Percentiles rank a stretch among this genome's conserved stretches.
phyloP scores from a whole-genome alignment of 768 basidiomycete species.

The Tylopilus balloui region DNA sequence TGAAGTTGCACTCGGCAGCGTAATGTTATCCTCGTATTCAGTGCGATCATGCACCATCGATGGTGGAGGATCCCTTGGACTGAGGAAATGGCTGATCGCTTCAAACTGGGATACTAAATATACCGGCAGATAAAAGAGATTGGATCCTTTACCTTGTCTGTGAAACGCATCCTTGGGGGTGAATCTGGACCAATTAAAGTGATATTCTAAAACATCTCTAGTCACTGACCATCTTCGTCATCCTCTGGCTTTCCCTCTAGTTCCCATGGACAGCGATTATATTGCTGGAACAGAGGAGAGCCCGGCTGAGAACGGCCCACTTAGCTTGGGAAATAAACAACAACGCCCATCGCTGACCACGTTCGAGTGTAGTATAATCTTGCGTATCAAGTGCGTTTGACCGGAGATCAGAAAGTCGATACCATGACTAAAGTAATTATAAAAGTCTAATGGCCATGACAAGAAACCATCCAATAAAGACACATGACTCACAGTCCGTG shows the following conservation, averaged over 20 bases:
- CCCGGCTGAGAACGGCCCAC: constrained; percentile 55
- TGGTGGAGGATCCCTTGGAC: constrained; percentile 67
- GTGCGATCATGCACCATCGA: constrained; percentile 80
- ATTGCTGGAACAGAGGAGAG: constrained; percentile 82
- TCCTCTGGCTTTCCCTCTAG: constrained; percentile 77
- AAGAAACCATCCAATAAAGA: background rate
- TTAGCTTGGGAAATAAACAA: background rate
- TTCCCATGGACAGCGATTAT: constrained; percentile 90
- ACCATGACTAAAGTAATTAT: constrained; percentile 91
- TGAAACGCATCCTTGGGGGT: constrained; percentile 69
- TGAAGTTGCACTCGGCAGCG: constrained; percentile 61
- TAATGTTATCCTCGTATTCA: constrained; percentile 68
- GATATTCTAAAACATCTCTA: too few species aligned
- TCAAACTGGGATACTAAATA: constrained; percentile 52
- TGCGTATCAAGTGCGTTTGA: constrained; percentile 66
- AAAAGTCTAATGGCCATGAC: constrained; percentile 59
- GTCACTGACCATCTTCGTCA: constrained; percentile 66
- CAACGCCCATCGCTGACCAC: constrained; percentile 49
- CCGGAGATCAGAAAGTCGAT: constrained; percentile 82
- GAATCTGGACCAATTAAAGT: constrained; percentile 45
- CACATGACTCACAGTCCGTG: constrained; percentile 43
- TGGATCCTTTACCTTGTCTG: constrained; percentile 50
- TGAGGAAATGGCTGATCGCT: constrained; percentile 72
- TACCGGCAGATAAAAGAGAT: background rate
- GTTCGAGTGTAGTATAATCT: constrained; percentile 86